These are phyloP conservation scores for Nitzschia putrida DNA, from an alignment of 108 stramenopile species.

Conservation along the genomic window DNA sequence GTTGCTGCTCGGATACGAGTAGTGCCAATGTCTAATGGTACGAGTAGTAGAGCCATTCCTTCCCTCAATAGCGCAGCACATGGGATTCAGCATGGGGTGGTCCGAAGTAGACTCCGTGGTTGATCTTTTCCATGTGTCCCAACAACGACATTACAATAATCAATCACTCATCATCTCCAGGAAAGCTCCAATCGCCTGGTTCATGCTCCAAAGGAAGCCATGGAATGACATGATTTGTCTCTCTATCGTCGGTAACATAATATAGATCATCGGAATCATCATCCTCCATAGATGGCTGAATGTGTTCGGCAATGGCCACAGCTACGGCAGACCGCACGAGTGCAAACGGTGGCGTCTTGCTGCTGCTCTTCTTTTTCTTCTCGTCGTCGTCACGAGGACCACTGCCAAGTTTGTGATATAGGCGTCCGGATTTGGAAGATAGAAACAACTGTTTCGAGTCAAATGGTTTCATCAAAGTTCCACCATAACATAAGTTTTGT, in stretches of 20 bases:
- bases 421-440: slow-evolving; percentile 32
- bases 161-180: slow-evolving; percentile 10
- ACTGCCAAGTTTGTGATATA: slow-evolving; percentile 35
- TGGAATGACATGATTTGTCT: slow-evolving; percentile 1
- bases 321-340: slow-evolving; percentile 45
- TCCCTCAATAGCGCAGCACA: neutral
- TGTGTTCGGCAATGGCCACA: slow-evolving; percentile 42
- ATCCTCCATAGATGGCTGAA: slow-evolving; percentile 4
- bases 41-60: no score
- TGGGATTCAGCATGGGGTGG: neutral
- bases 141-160: no score
- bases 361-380: neutral
- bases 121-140: no score
- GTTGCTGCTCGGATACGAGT: no score
- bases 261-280: neutral
- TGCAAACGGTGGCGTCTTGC: slow-evolving; percentile 25
- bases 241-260: neutral
- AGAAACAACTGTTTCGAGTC: slow-evolving; percentile 29
- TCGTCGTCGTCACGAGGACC: neutral
- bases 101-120: no score
- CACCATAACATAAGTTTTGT: slow-evolving; percentile 32
- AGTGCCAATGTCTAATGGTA: no score
- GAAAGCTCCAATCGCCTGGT: neutral
- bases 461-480: slow-evolving; percentile 35
- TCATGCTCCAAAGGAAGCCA: slow-evolving; percentile 20